Conservation (phyloP, 2,329 filamentous ascomycete genomes). For the Aspergillus versicolor region DNA sequence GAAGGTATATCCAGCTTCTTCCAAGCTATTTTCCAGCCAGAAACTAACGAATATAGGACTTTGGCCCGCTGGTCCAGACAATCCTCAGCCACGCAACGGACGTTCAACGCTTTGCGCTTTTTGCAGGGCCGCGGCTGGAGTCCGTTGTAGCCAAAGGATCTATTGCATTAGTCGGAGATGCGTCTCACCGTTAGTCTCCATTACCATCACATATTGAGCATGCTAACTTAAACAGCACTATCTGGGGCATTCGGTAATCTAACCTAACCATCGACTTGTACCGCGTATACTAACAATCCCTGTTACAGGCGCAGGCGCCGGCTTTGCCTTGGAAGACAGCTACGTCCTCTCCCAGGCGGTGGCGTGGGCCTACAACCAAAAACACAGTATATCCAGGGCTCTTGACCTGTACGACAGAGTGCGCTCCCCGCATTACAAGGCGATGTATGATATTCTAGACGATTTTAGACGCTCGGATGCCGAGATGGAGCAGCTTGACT, state of each 20-base stretch:
- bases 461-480: neutral
- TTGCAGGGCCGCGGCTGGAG: constrained; percentile 9
- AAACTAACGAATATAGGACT: constrained; percentile 3
- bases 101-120: constrained; percentile 15
- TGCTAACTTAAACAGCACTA: constrained; percentile 4
- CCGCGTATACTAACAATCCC: neutral
- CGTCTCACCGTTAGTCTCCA: constrained; percentile 13
- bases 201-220: neutral
- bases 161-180: constrained; percentile 16
- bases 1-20: neutral
- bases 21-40: no score
- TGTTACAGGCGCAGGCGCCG: constrained; percentile 9
- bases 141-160: constrained; percentile 1
- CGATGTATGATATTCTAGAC: constrained; percentile 14
- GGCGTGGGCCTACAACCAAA: constrained; percentile 2
- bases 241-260: constrained; percentile 14
- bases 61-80: constrained; percentile 2
- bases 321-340: constrained; percentile 16
- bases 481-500: neutral
- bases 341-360: constrained; percentile 13
- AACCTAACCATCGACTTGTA: no score
- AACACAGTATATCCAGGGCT: neutral
- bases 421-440: constrained; percentile 12
- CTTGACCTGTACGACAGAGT: constrained; percentile 9
- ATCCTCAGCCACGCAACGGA: constrained; percentile 9